Conservation (phyloP, 2,329 filamentous ascomycete genomes). For the Colletotrichum simmondsii region DNA sequence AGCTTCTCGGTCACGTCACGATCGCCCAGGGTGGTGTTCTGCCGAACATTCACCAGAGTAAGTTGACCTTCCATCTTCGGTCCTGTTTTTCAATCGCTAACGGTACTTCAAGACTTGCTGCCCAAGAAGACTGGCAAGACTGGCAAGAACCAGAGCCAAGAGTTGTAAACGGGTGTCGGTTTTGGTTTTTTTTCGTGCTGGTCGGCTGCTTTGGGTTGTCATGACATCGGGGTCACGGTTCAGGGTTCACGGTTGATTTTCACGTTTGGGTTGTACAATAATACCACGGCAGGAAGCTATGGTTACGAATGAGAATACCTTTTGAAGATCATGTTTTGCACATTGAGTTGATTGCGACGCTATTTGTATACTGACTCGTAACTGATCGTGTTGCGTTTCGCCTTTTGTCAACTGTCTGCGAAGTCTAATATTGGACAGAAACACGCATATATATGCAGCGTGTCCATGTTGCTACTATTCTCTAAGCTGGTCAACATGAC, state of each 20-base stretch:
- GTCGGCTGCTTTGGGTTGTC: conserved; percentile 77
- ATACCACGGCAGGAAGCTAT: conserved; percentile 67
- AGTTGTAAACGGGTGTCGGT: conserved; percentile 76
- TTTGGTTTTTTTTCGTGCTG: conserved; percentile 68
- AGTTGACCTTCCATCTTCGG: conserved; percentile 48
- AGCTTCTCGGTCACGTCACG: conserved; percentile 94
- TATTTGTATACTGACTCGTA: too few relatives aligned
- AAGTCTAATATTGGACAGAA: too few relatives aligned
- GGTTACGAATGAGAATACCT: conserved; percentile 72
- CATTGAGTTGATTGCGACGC: neutral
- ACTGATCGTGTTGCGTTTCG: too few relatives aligned
- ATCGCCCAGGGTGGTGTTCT: conserved; percentile 97
- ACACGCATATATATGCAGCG: too few relatives aligned
- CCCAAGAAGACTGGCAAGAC: conserved; percentile 99
- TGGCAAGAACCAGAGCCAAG: conserved; percentile 92
- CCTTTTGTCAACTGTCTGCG: too few relatives aligned
- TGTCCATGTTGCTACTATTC: too few relatives aligned
- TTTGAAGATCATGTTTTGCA: conserved; percentile 50
- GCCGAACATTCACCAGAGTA: conserved; percentile 97
- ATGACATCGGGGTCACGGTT: conserved; percentile 86
- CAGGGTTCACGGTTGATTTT: conserved; percentile 74
- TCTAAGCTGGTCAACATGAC: too few relatives aligned
- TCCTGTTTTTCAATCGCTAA: conserved; percentile 46
- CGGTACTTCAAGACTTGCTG: conserved; percentile 78
- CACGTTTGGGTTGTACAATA: conserved; percentile 79